These are phyloP conservation scores for Excoecaria agallocha DNA, from an alignment of 345 rosid species.

Conservation along the genomic window DNA sequence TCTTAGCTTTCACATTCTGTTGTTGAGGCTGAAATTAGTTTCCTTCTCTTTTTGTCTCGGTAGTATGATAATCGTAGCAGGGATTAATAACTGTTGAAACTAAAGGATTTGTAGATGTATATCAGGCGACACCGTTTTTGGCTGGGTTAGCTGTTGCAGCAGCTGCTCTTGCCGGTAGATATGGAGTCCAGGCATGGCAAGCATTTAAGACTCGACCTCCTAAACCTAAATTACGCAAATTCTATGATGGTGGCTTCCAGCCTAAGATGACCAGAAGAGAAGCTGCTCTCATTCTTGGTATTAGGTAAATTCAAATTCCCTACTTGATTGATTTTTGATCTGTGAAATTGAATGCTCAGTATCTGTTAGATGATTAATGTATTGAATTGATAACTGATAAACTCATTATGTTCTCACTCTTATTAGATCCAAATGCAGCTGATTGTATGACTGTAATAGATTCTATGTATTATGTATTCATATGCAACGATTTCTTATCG, in stretches of 20 bases:
- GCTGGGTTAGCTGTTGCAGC: conserved; percentile 85
- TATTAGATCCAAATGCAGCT: not conserved
- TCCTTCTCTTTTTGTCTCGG: too few species aligned
- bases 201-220: conserved; percentile 69
- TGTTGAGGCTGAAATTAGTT: too few species aligned
- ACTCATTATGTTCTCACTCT: not conserved
- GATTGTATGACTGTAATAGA: not conserved
- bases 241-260: conserved; percentile 78
- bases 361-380: not conserved
- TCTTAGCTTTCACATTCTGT: too few species aligned
- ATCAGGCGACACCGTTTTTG: conserved; percentile 72
- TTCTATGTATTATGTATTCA: not conserved
- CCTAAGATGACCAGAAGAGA: conserved; percentile 71
- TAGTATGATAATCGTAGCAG: too few species aligned
- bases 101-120: conserved; percentile 10
- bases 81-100: not conserved
- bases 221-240: conserved; percentile 49
- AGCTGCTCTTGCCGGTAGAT: conserved; percentile 77
- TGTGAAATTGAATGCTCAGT: not conserved
- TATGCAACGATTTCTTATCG: not conserved
- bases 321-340: not conserved
- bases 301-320: conserved; percentile 42
- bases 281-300: conserved; percentile 75
- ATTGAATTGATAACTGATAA: not conserved
- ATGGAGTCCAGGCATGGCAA: conserved; percentile 90